These are phyloP conservation scores for Fragaria iinumae DNA, from an alignment of 306 rosid genomes.

Conservation along the genomic window DNA sequence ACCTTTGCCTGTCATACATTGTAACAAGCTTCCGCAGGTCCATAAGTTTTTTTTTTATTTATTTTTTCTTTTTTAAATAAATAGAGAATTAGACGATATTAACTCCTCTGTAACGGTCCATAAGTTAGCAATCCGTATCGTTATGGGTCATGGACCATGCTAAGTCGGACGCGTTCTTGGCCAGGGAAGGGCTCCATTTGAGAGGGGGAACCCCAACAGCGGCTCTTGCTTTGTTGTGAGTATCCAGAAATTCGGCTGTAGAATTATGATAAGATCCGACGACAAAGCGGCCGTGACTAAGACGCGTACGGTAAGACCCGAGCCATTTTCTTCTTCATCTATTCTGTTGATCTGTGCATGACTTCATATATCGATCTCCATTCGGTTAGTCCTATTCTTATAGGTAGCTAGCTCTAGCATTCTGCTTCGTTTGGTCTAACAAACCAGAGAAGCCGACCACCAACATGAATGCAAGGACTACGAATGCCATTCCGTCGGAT, in stretches of 20 bases:
- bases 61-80: too few relatives aligned
- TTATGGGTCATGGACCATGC: constrained; percentile 38
- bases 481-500: not conserved
- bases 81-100: too few relatives aligned
- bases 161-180: not conserved
- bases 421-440: not conserved
- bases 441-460: not conserved
- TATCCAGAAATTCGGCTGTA: constrained; percentile 40
- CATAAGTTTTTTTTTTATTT: too few relatives aligned
- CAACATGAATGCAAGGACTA: not conserved
- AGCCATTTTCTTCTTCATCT: not conserved
- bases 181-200: constrained; percentile 53
- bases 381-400: not conserved
- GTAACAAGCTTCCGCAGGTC: too few relatives aligned
- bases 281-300: too few relatives aligned
- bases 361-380: too few relatives aligned
- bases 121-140: too few relatives aligned
- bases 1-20: too few relatives aligned
- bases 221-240: constrained; percentile 65
- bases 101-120: too few relatives aligned
- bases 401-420: not conserved
- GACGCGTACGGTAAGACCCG: not conserved
- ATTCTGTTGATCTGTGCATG: not conserved
- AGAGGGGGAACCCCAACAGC: constrained; percentile 58
- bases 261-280: too few relatives aligned